These are phyloP conservation scores for Ophiocordyceps sinensis DNA, from an alignment of 2,329 filamentous ascomycete genomes.

Conservation along the genomic window DNA sequence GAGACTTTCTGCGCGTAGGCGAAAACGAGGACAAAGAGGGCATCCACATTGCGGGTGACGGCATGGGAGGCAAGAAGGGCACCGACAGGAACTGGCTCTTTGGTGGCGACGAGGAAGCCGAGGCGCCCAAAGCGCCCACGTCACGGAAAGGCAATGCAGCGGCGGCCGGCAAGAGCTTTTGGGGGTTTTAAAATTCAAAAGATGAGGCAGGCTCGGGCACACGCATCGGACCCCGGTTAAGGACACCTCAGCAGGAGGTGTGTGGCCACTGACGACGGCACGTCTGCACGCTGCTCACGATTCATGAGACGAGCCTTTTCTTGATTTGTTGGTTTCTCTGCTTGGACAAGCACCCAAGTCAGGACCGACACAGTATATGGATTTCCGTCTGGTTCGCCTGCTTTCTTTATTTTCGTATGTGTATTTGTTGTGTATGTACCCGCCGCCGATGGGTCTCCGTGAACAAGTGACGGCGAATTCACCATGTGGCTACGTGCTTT, in stretches of 20 bases:
- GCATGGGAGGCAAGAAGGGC: conserved; percentile 48
- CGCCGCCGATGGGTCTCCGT: background rate
- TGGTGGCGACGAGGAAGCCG: conserved; percentile 28
- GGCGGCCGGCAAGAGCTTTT: conserved; percentile 19
- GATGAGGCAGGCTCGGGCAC: conserved; percentile 3
- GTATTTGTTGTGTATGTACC: background rate
- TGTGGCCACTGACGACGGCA: conserved; percentile 10
- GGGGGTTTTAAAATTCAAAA: conserved; percentile 31
- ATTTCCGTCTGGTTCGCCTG: background rate
- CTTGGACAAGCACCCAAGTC: background rate
- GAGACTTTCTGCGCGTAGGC: conserved; percentile 45
- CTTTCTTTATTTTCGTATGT: background rate
- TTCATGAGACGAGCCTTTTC: conserved; percentile 11
- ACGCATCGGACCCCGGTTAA: conserved; percentile 1
- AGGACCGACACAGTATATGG: background rate
- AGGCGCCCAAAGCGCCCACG: conserved; percentile 13
- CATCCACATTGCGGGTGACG: conserved; percentile 39
- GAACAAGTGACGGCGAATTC: no score
- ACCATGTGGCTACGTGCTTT: no score
- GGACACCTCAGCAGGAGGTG: background rate
- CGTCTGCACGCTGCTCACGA: conserved; percentile 19
- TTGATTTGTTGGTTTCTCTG: background rate
- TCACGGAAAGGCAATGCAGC: conserved; percentile 17
- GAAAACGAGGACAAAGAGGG: conserved; percentile 28
- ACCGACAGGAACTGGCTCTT: conserved; percentile 43